These are phyloP conservation scores for Populus hybrid DNA, from an alignment of 441 rosid species.

Conservation along the genomic window DNA sequence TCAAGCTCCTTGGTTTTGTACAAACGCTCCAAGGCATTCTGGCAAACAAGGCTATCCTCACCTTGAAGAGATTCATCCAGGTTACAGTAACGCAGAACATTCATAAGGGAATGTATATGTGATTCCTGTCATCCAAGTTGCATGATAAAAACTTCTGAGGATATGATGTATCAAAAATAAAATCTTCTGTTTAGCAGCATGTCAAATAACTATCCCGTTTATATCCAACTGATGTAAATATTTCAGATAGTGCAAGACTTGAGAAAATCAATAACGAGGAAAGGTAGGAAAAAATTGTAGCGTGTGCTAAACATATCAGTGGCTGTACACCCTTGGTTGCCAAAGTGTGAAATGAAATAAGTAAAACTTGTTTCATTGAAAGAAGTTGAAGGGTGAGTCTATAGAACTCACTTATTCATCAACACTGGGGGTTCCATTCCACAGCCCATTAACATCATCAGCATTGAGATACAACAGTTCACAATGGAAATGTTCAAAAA, in stretches of 20 bases:
- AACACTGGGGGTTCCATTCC: background rate
- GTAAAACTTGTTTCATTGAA: background rate
- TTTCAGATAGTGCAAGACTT: conserved; percentile 2
- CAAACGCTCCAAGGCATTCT: conserved; percentile 79
- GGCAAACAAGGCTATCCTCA: conserved; percentile 90
- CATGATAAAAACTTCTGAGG: background rate
- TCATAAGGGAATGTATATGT: conserved; percentile 98
- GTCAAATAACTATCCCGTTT: background rate
- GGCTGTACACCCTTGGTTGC: background rate
- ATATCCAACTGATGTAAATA: conserved; percentile 5
- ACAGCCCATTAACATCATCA: background rate
- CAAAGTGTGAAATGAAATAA: background rate
- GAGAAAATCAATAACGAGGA: background rate
- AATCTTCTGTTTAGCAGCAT: background rate
- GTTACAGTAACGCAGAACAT: conserved; percentile 96
- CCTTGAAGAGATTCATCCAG: conserved; percentile 95
- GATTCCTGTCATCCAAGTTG: conserved; percentile 63
- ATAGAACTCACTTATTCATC: background rate
- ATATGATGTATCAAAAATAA: background rate
- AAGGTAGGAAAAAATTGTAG: background rate
- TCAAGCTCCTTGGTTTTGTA: conserved; percentile 94
- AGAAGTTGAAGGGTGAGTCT: background rate
- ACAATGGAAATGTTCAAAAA: background rate
- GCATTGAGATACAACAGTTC: background rate
- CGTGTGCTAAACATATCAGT: background rate